Conservation (phyloP, 2,329 filamentous ascomycete genomes). For the Didymella sp. region DNA sequence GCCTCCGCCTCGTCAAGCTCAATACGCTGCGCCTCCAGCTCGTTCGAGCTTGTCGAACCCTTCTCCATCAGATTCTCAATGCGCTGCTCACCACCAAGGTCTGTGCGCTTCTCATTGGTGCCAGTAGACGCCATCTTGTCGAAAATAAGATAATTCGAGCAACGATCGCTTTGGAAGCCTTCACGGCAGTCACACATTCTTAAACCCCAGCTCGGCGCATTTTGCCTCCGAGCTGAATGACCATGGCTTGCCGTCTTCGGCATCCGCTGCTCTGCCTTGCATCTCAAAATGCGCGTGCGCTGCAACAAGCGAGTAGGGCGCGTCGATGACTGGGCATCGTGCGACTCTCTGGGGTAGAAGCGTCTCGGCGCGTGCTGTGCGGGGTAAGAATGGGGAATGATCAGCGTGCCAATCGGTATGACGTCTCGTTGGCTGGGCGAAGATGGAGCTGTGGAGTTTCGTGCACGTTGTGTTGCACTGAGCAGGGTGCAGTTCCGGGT, state of each 20-base stretch:
- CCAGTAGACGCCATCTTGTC: conserved; percentile 21
- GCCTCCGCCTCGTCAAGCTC: conserved; percentile 39
- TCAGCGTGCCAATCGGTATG: conserved; percentile 18
- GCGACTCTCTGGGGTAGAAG: conserved; percentile 25
- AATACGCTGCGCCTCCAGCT: conserved; percentile 36
- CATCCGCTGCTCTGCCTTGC: conserved; percentile 9
- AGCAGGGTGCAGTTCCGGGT: not conserved
- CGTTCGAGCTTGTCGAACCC: conserved; percentile 30
- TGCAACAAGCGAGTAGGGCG: not conserved
- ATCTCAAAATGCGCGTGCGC: conserved; percentile 12
- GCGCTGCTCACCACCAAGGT: conserved; percentile 21
- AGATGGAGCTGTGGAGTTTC: conserved; percentile 3
- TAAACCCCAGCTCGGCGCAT: conserved; percentile 25
- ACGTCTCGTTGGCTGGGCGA: conserved; percentile 16
- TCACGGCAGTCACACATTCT: conserved; percentile 12
- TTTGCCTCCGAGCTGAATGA: conserved; percentile 19
- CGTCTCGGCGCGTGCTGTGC: conserved; percentile 15
- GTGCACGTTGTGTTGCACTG: conserved; percentile 2
- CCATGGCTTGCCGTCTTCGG: conserved; percentile 21
- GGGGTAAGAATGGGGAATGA: conserved; percentile 27
- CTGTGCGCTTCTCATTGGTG: conserved; percentile 21
- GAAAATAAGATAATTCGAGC: not conserved
- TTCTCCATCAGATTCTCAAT: conserved; percentile 39
- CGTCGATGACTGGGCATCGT: conserved; percentile 11
- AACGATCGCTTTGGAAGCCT: not conserved